Percentiles rank a stretch among this genome's conserved stretches.
Conservation (phyloP, 1,284 basidiomycete species). For the Xanthoconium separans region DNA sequence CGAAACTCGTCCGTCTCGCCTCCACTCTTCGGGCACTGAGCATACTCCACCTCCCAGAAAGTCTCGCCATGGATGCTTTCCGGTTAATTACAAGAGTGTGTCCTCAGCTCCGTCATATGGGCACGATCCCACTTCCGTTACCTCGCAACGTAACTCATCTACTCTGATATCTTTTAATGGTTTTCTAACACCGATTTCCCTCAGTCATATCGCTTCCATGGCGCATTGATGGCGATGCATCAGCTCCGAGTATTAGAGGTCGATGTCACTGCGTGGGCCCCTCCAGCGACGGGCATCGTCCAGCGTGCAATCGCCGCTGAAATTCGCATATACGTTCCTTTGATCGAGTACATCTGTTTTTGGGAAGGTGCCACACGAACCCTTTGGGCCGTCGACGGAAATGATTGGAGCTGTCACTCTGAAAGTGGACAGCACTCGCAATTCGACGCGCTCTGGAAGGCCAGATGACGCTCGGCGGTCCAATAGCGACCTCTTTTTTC, state of each 20-base stretch:
- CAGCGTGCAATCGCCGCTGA: slow-evolving; percentile 34
- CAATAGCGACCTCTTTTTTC: slow-evolving; percentile 6
- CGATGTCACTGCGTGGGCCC: slow-evolving; percentile 28
- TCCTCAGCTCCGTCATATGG: slow-evolving; percentile 33
- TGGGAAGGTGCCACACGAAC: slow-evolving; percentile 27
- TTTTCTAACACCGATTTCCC: slow-evolving; percentile 15
- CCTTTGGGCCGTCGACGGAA: slow-evolving; percentile 34
- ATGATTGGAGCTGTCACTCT: slow-evolving; percentile 32
- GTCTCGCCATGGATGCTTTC: slow-evolving; percentile 23
- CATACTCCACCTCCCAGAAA: slow-evolving; percentile 33
- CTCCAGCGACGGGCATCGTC: slow-evolving; percentile 21
- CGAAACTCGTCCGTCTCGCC: slow-evolving; percentile 23
- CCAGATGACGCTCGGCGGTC: slow-evolving; percentile 17
- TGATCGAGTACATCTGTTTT: slow-evolving; percentile 31
- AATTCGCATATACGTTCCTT: slow-evolving; percentile 30
- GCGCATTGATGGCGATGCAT: slow-evolving; percentile 27
- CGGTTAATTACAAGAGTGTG: slow-evolving; percentile 34
- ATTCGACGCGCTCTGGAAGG: slow-evolving; percentile 31
- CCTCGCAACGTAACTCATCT: slow-evolving; percentile 28
- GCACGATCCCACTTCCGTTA: slow-evolving; percentile 33
- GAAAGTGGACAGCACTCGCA: slow-evolving; percentile 30
- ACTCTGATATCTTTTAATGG: slow-evolving; percentile 2
- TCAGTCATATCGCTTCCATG: slow-evolving; percentile 29
- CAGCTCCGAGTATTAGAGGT: slow-evolving; percentile 31
- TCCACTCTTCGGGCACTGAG: slow-evolving; percentile 33